Evolutionary conservation across 2,329 filamentous ascomycete species (phyloP), one percentile per base, ranked within the genome.

Genomic region (Pyrenochaeta sp.): DNA sequence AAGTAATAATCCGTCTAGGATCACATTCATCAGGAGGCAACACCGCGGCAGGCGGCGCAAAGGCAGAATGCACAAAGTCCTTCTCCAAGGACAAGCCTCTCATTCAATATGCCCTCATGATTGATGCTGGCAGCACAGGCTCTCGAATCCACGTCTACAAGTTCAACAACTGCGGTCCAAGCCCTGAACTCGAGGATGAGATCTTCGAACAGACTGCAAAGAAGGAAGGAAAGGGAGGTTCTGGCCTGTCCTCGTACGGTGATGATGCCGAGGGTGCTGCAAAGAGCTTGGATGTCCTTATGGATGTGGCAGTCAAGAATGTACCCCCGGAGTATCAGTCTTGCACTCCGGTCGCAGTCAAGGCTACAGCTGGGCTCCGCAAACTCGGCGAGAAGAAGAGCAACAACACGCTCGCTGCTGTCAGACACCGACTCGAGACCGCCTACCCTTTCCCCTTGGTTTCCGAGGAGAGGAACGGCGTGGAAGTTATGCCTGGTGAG

Each of bases 81-180:
- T 86, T 82, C 75, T 90, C 90, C 61, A 85, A 88, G 65, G 87
- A 90, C 55, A 97, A 96, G 77, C 93, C 94, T 35, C 84, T 99
- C 57, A 87, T 96, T 51, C 94, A 99, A 71, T 99, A 97, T 77
- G 95, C 94, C 50, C 83, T 97, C 65, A 99, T 99, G 94, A 90
- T 99, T 66, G 94, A 99, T 74, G 94, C 94, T 34, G 94, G 94
- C 61, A 97, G 92, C 78, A 97, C 94, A 41, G 94, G 94, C 49
- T 97, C 94, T 48, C 88, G 94, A 61, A 96, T 99, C 69, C 95
- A 99, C 77, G 91, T 97, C 47, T 99, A 96, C 81, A 89, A 91
- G 69, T 99, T 97, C 83, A 97, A 97, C 81, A 97, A 97, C 78
- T 99, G 93, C 76, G 94, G 92, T 9, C 77, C 90, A 6, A 92